These are phyloP conservation scores for Tricholoma sp. DNA, from an alignment of 768 basidiomycete species.

Conservation along the genomic window DNA sequence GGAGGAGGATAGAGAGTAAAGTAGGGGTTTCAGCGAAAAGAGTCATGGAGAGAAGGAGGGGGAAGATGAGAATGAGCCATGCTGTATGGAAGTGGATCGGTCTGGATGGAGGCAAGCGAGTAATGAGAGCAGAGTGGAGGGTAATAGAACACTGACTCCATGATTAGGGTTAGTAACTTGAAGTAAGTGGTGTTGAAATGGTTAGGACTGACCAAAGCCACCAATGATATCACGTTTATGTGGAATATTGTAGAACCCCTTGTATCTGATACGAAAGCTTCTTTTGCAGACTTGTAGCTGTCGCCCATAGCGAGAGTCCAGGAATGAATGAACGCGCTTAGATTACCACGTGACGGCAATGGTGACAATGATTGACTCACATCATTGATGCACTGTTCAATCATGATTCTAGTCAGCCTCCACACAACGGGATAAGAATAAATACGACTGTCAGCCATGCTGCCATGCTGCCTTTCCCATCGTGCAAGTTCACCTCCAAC, in stretches of 20 bases:
- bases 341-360: too few relatives aligned
- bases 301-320: too few relatives aligned
- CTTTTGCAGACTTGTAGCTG: constrained; percentile 72
- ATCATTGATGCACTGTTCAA: too few relatives aligned
- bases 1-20: constrained; percentile 43
- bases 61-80: constrained; percentile 63
- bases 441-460: too few relatives aligned
- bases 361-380: too few relatives aligned
- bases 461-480: too few relatives aligned
- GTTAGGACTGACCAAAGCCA: constrained; percentile 25
- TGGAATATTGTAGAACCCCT: constrained; percentile 64
- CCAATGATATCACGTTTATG: constrained; percentile 60
- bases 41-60: constrained; percentile 81
- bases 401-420: too few relatives aligned
- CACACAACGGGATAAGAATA: too few relatives aligned
- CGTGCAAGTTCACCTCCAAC: too few relatives aligned
- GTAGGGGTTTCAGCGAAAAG: constrained; percentile 57
- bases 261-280: constrained; percentile 74
- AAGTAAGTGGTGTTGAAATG: background rate
- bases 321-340: too few relatives aligned
- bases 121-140: constrained; percentile 56
- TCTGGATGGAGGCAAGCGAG: constrained; percentile 38
- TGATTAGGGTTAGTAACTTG: background rate
- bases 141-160: constrained; percentile 65
- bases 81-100: constrained; percentile 41